Evolutionary conservation across 495 filamentous ascomycete genomes (phyloP), one percentile per base, ranked within the genome.

Genomic region (Neurospora sp.): DNA sequence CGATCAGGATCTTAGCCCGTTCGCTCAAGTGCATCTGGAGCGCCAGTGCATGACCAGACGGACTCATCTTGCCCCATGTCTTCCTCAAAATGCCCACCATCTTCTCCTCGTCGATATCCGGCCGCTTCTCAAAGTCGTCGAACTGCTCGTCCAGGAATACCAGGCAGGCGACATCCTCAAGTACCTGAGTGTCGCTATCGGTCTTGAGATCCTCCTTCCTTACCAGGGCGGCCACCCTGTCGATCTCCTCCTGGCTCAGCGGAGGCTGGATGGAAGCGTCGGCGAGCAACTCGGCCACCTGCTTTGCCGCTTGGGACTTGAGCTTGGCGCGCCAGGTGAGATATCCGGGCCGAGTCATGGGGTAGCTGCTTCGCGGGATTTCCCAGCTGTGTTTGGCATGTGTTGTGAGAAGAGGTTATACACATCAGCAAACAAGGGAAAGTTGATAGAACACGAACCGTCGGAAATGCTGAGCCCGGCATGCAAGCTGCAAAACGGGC

Each of bases 141-240:
- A 94, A 89, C 82, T 94, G 92, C 77, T 93, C 93, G 79, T 94
- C 92, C 76, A 96, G 78, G 79, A 96, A 96, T 41, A 96, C 93
- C 61, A 96, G 81, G 80, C 93, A 96, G 18, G 93, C 93, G 71
- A 93, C 91, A 82, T 96, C 93, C 81, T 96, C 92, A 74, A 96
- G 81, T 8, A 87, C 83, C 85, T 93, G 91, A 72, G 87, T 87
- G 78, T 94, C 91, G 41, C 84, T 81, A 73, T 92, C 89, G 71
- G 81, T 74, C 80, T 85, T 85, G 74, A 93, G 77, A 45, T 86
- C 85, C 73, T 92, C 90, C 81, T 93, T 93, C 69, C 89, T 78
- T 61, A 93, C 85, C 79, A 93, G 77, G 39, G 83, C 82, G 0
- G 85, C 88, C 4, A 92, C 87, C 72, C 88, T 81, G 73, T 81